Base-by-base conservation (phyloP, 1,139 yeast genomes). In the Candida tropicalis region DNA sequence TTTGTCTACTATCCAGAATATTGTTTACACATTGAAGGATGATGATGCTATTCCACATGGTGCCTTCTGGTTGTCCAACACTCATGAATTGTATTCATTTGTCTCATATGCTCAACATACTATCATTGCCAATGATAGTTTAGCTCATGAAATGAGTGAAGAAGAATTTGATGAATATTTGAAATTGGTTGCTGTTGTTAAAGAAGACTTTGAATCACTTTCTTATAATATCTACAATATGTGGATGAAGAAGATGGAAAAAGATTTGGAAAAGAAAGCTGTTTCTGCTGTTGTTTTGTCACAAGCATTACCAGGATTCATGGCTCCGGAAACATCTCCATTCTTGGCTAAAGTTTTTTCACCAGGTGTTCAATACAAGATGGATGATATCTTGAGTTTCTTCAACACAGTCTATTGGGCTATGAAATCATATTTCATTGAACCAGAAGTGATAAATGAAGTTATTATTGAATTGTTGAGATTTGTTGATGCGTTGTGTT, bases 181-280 rank as follows among this genome's bases (percentile, higher is more conserved):
- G 65, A 84, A 88, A 52, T 77, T 95, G 49, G 96, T 91, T 44
- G 89, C 91, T 2, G 91, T 93, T 53, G 95, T 93, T 35, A 89
- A 88, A 68, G 96, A 88, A 62, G 99, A 93, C 67, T 85, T 93
- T 57, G 97, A 91, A 68, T 87, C 93, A 10, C 79, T 93, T 49
- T 90, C 96, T 37, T 93, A 86, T 70, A 93, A 93, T 68, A 88
- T 95, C 52, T 93, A 91, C 69, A 95, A 91, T 65, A 87, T 93
- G 75, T 91, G 97, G 98, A 85, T 93, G 90, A 90, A 89, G 73
- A 93, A 88, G 66, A 80, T 93, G 79, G 95, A 91, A 70, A 88
- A 87, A 63, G 87, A 86, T 52, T 72, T 93, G 60, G 96, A 89
- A 63, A 89, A 87, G 78, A 88, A 89, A 73, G 93, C 93, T 40